Evolutionary conservation across 805 yeast species (phyloP), one percentile per base, ranked within the genome.

Genomic region (Candida arabinofermentans): DNA sequence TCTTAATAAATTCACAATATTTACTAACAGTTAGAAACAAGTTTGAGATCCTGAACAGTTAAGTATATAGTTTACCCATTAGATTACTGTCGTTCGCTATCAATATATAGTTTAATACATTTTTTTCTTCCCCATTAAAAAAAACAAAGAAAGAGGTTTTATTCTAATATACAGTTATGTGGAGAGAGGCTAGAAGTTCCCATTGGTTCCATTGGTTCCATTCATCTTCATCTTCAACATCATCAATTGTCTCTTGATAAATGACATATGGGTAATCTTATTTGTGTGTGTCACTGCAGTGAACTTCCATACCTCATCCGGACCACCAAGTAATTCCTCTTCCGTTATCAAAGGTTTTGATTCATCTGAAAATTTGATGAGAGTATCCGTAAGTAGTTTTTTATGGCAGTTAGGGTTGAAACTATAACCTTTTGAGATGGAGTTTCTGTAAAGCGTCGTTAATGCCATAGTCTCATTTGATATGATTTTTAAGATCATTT

Each of bases 401-500:
- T 19, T 27, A 26, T 49, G 45, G 2, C 47, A 40, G 8, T 43
- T 45, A 7, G 57, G 44, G 24, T 62, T 65, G 26, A 67, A 45
- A 1, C 45, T 42, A 12, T 49, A 58, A 2, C 78, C 79, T 29
- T 47, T 44, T 17, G 55, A 47, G 13, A 70, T 59, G 14, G 55
- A 37, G 6, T 51, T 44, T 27, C 58, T 54, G 35, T 65, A 64
- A 27, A 38, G 37, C 1, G 55, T 48, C 2, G 74, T 69, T 36
- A 63, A 56, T 1, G 44, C 57, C 37, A 65, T 59, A 0, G 80
- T 72, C 47, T 83, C 87, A 30, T 64, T 64, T 24, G 75, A 68
- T 18, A 83, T 67, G 13, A 82, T 78, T 31, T 67, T 65, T 39
- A 76, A 64, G 1, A 86, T 77, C 23, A 81, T 72, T 43, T 71